Conservation (phyloP, 495 filamentous ascomycete genomes). For the Xylaria bambusicola region DNA sequence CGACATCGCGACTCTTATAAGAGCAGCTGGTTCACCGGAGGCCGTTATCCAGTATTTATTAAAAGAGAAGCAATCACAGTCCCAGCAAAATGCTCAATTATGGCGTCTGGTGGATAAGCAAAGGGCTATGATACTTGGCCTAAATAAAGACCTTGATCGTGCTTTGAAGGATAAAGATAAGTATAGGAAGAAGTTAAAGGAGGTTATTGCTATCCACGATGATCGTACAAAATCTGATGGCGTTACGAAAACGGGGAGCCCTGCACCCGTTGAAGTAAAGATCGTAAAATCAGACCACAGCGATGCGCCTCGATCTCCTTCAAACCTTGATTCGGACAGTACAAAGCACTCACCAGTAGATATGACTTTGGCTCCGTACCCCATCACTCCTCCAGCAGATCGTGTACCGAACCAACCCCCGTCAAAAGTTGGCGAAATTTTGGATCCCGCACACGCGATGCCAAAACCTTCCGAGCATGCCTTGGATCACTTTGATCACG, state of each 20-base stretch:
- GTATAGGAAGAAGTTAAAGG: conserved; percentile 88
- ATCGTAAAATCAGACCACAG: conserved; percentile 34
- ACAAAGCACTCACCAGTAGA: conserved; percentile 54
- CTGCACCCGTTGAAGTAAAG: conserved; percentile 26
- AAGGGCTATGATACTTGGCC: conserved; percentile 84
- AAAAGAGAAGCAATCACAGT: conserved; percentile 85
- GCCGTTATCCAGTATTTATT: conserved; percentile 84
- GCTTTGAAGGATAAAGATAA: conserved; percentile 93
- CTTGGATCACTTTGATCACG: conserved; percentile 52
- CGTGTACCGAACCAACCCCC: conserved; percentile 30
- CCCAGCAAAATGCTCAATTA: conserved; percentile 87
- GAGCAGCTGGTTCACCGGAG: conserved; percentile 85
- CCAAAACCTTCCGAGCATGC: conserved; percentile 56
- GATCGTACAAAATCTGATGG: conserved; percentile 24
- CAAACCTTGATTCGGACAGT: conserved; percentile 42
- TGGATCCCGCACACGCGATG: conserved; percentile 56
- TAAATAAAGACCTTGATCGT: conserved; percentile 93
- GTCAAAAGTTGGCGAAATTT: conserved; percentile 42
- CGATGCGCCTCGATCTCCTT: conserved; percentile 45
- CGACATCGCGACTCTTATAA: conserved; percentile 73
- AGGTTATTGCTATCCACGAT: conserved; percentile 50
- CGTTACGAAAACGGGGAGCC: conserved; percentile 14
- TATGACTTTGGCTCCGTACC: conserved; percentile 56
- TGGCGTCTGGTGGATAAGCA: conserved; percentile 98
- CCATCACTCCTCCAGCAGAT: conserved; percentile 55